phyloP scores from a whole-genome alignment of 2,329 filamentous ascomycete species.

The Aspergillus calidoustus region DNA sequence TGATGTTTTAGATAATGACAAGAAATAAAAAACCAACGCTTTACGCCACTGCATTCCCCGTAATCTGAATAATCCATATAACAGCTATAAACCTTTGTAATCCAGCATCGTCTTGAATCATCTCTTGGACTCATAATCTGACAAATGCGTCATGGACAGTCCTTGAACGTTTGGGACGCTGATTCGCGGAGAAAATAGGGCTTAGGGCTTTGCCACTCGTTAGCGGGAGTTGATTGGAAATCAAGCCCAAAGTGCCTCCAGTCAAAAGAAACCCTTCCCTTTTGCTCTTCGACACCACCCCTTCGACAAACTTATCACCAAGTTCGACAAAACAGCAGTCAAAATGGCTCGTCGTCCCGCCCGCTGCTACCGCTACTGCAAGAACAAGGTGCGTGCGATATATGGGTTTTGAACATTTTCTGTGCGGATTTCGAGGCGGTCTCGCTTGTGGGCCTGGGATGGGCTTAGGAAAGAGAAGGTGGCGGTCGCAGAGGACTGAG shows the following conservation, averaged over 20 bases:
- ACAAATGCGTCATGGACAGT: slow-evolving; percentile 28
- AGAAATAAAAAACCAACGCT: slow-evolving; percentile 27
- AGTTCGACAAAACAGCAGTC: slow-evolving; percentile 62
- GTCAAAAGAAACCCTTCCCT: slow-evolving; percentile 32
- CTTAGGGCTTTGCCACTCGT: slow-evolving; percentile 49
- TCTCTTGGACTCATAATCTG: slow-evolving; percentile 15
- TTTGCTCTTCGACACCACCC: slow-evolving; percentile 41
- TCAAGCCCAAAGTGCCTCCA: slow-evolving; percentile 40
- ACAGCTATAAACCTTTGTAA: background rate
- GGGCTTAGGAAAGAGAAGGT: slow-evolving; percentile 19
- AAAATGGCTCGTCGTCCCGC: slow-evolving; percentile 99
- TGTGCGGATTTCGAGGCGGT: slow-evolving; percentile 19
- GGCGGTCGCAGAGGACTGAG: slow-evolving; percentile 3
- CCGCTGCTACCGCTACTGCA: slow-evolving; percentile 99
- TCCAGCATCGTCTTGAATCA: slow-evolving; percentile 14
- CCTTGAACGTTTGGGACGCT: slow-evolving; percentile 3
- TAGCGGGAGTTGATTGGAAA: slow-evolving; percentile 49
- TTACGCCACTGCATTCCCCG: slow-evolving; percentile 12
- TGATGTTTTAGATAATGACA: slow-evolving; percentile 32
- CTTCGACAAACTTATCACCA: slow-evolving; percentile 40
- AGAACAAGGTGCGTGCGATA: slow-evolving; percentile 87
- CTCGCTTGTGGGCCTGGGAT: slow-evolving; percentile 36
- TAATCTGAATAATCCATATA: background rate
- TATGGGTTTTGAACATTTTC: slow-evolving; percentile 33
- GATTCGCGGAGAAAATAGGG: slow-evolving; percentile 42